Evolutionary conservation across 345 rosid species (phyloP).

Genomic region (Sisymbrium altissimum): DNA sequence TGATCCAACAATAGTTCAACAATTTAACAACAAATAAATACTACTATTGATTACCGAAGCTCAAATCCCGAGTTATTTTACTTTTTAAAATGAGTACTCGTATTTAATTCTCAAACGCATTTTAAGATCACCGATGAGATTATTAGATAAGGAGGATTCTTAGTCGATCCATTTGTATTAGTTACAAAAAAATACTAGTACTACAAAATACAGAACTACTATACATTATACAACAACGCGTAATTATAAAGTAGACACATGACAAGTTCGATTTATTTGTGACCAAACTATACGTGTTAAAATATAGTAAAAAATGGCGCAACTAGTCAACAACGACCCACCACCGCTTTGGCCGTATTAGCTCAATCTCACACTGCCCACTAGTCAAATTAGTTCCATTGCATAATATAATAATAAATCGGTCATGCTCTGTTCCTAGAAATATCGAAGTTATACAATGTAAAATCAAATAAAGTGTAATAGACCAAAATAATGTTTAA

Average conservation of each 20-base stretch:
- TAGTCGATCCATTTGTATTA: neutral
- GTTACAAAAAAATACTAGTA: too few relatives aligned
- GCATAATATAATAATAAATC: neutral
- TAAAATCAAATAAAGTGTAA: neutral
- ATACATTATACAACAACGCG: neutral
- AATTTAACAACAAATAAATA: neutral
- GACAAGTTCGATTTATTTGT: neutral
- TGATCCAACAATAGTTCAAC: constrained; percentile 16
- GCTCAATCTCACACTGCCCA: constrained; percentile 21
- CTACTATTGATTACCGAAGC: neutral
- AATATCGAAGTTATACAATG: neutral
- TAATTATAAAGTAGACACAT: neutral
- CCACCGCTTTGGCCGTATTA: constrained; percentile 28
- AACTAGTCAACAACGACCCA: constrained; percentile 35
- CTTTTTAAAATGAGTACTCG: neutral
- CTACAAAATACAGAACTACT: too few relatives aligned
- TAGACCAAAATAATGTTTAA: neutral
- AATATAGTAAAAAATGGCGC: neutral
- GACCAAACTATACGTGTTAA: neutral
- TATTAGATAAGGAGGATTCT: neutral
- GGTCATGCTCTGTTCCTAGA: neutral
- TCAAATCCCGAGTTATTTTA: constrained; percentile 25
- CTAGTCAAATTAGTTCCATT: constrained; percentile 7
- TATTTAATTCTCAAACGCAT: neutral
- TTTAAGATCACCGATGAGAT: neutral